Evolutionary conservation across 2,329 filamentous ascomycete genomes (phyloP).

Genomic region (Harringtonia aguacate): DNA sequence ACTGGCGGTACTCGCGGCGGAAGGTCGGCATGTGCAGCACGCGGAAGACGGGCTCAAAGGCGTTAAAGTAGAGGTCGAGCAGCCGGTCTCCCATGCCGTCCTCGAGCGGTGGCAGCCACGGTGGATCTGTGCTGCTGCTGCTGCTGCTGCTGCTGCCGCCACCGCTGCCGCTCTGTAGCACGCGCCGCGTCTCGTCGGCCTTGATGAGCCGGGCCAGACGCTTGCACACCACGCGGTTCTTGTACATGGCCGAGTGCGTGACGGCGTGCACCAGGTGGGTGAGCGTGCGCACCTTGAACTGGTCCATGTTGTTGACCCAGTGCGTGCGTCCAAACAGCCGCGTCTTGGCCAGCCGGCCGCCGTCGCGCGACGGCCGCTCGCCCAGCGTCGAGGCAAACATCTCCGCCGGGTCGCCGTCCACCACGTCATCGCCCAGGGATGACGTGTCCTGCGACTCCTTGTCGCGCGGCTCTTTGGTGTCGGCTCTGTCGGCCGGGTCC

Average conservation of each 20-base stretch:
- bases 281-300: slow-evolving; percentile 11
- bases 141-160: no score
- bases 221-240: slow-evolving; percentile 27
- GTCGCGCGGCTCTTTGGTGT: no score
- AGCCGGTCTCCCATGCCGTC: slow-evolving; percentile 35
- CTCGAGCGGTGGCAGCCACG: slow-evolving; percentile 18
- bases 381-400: not conserved
- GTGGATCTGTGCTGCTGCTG: no score
- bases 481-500: no score
- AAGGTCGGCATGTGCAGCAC: slow-evolving; percentile 46
- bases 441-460: not conserved
- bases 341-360: slow-evolving; percentile 12
- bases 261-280: slow-evolving; percentile 19
- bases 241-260: slow-evolving; percentile 10
- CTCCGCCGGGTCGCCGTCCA: not conserved
- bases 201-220: slow-evolving; percentile 30
- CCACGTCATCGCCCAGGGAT: slow-evolving; percentile 1
- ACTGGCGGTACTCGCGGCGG: slow-evolving; percentile 34
- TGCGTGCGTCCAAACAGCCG: slow-evolving; percentile 12
- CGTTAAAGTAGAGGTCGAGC: slow-evolving; percentile 39
- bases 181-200: slow-evolving; percentile 12
- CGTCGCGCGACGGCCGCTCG: slow-evolving; percentile 5
- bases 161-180: not conserved
- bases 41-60: slow-evolving; percentile 41
- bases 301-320: slow-evolving; percentile 13